Conservation (phyloP, 169 alveolate genomes). For the Eimeria falciformis region DNA sequence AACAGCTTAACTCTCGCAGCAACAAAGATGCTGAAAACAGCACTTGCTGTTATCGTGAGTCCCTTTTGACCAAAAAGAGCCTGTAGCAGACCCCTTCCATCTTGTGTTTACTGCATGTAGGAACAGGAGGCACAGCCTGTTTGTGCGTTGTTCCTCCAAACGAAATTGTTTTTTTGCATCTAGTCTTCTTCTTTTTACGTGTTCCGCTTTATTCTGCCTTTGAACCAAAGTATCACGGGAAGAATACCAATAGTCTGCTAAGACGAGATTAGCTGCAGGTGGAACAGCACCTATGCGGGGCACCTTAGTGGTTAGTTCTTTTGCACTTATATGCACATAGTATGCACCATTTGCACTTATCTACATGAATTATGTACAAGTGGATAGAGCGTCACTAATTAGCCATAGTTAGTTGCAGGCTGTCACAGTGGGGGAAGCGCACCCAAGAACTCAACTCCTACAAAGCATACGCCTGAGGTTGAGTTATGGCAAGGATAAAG, state of each 20-base stretch:
- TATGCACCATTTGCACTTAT: too few relatives aligned
- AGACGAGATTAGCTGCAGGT: not conserved
- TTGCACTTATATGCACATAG: too few relatives aligned
- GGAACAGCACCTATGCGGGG: not conserved
- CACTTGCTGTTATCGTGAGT: conserved; percentile 15
- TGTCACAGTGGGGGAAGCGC: too few relatives aligned
- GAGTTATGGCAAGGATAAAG: too few relatives aligned
- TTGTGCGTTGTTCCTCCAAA: not conserved
- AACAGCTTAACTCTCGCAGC: not conserved
- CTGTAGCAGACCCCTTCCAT: too few relatives aligned
- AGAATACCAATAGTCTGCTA: not conserved
- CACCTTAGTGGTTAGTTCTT: too few relatives aligned
- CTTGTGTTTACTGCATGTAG: too few relatives aligned
- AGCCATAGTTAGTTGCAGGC: too few relatives aligned
- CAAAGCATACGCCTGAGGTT: too few relatives aligned
- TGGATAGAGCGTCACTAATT: too few relatives aligned
- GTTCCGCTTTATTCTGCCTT: not conserved
- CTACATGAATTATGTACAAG: too few relatives aligned
- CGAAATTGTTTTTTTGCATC: not conserved
- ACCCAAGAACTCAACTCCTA: too few relatives aligned
- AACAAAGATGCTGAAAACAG: not conserved
- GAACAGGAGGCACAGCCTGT: not conserved
- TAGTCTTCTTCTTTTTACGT: not conserved
- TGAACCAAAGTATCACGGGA: not conserved
- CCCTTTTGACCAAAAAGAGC: not conserved